A percentile compares a stretch with the other conserved stretches of the same genome.
phyloP scores from a whole-genome alignment of 352 stramenopile genomes.

The Globisporangium sylvaticum region DNA sequence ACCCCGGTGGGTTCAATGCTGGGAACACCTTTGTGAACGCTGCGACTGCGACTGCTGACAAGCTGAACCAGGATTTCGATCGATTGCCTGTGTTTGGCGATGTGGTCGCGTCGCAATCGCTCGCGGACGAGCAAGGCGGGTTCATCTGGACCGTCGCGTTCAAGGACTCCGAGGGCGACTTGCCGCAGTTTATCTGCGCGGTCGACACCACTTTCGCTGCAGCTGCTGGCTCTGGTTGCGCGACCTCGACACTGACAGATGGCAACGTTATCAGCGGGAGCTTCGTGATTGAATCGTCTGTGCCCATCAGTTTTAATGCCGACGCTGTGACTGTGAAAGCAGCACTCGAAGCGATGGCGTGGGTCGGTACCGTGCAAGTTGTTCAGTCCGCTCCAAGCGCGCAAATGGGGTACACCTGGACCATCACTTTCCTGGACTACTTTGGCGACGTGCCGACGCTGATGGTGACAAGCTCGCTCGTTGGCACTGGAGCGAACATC shows the following conservation, averaged over 20 bases:
- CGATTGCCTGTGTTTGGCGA: slow-evolving; percentile 56
- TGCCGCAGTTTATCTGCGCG: slow-evolving; percentile 73
- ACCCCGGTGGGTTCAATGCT: slow-evolving; percentile 43
- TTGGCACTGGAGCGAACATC: slow-evolving; percentile 56
- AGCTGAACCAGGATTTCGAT: slow-evolving; percentile 45
- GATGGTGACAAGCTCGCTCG: slow-evolving; percentile 52
- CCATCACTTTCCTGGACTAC: slow-evolving; percentile 71
- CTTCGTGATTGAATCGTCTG: slow-evolving; percentile 64
- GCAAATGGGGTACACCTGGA: slow-evolving; percentile 74
- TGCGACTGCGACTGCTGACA: slow-evolving; percentile 28
- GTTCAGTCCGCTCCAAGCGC: slow-evolving; percentile 36
- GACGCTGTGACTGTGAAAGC: slow-evolving; percentile 39
- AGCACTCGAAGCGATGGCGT: slow-evolving; percentile 54
- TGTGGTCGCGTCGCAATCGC: slow-evolving; percentile 58
- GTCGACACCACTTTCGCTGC: slow-evolving; percentile 37
- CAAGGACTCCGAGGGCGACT: slow-evolving; percentile 52
- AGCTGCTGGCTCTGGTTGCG: slow-evolving; percentile 29
- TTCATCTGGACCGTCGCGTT: slow-evolving; percentile 79
- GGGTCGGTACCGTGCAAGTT: slow-evolving; percentile 61
- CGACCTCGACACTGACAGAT: slow-evolving; percentile 61
- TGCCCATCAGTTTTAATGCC: slow-evolving; percentile 55
- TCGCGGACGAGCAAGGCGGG: slow-evolving; percentile 60
- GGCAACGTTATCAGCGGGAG: slow-evolving; percentile 70
- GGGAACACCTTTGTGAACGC: slow-evolving; percentile 55
- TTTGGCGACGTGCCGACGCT: slow-evolving; percentile 59